These are phyloP conservation scores for Phytophthora hybrid DNA, from an alignment of 352 stramenopile genomes.

Conservation along the genomic window DNA sequence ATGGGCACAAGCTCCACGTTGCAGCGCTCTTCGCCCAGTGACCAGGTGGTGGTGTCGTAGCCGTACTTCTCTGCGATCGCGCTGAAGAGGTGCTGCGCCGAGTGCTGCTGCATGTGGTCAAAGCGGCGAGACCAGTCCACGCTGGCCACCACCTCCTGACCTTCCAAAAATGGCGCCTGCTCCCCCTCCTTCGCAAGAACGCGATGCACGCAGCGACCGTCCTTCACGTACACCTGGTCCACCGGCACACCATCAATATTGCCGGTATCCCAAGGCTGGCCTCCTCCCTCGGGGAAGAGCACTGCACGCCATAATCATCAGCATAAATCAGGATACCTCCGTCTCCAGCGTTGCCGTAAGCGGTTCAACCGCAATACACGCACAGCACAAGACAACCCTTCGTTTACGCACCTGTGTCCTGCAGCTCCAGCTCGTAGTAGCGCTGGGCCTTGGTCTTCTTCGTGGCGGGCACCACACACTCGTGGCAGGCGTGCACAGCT, in stretches of 20 bases:
- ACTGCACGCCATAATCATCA: constrained; percentile 48
- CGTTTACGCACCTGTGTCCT: constrained; percentile 58
- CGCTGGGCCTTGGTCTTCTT: constrained; percentile 52
- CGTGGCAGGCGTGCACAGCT: constrained; percentile 50
- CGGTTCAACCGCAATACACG: neutral
- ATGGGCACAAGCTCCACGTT: constrained; percentile 86
- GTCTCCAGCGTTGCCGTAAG: neutral
- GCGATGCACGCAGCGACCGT: constrained; percentile 73
- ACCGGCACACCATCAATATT: constrained; percentile 56
- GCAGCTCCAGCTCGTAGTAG: constrained; percentile 69
- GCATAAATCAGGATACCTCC: constrained; percentile 3
- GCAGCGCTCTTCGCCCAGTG: constrained; percentile 66
- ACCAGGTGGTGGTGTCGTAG: constrained; percentile 86
- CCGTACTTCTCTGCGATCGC: constrained; percentile 82
- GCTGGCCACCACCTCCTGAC: constrained; percentile 55
- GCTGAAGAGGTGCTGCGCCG: constrained; percentile 88
- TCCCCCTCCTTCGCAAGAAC: constrained; percentile 37
- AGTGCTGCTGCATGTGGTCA: constrained; percentile 93
- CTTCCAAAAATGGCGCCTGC: constrained; percentile 47
- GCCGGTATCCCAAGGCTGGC: constrained; percentile 88
- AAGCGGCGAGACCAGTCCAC: constrained; percentile 85
- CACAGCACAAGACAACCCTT: neutral
- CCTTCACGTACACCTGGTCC: constrained; percentile 69
- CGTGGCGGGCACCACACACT: constrained; percentile 31
- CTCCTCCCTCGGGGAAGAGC: constrained; percentile 88